Percentiles rank a stretch among this genome's conserved stretches.
phyloP scores from a whole-genome alignment of 495 filamentous ascomycete genomes.

The Staphylotrichum tortipilum region DNA sequence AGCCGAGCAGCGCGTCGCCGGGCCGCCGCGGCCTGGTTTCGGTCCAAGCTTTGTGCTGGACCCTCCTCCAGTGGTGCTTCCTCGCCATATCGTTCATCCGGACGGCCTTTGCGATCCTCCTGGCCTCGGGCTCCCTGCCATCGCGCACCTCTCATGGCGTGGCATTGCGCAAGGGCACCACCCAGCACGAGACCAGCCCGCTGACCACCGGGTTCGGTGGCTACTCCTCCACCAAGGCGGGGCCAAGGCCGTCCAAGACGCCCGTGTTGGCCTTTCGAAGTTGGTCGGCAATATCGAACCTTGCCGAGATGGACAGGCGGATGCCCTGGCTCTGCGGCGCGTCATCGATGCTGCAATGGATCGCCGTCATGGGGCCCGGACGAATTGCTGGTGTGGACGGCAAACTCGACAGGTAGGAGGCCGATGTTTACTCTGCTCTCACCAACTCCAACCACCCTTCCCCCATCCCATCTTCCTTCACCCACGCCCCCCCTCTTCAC shows the following conservation, averaged over 20 bases:
- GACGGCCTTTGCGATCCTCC: conserved; percentile 44
- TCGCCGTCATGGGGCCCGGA: conserved; percentile 61
- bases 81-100: conserved; percentile 56
- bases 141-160: conserved; percentile 26
- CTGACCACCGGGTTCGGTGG: conserved; percentile 1
- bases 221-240: conserved; percentile 6
- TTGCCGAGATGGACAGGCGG: conserved; percentile 60
- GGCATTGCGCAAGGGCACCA: conserved; percentile 7
- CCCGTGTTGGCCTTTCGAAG: conserved; percentile 67
- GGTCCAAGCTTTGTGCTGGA: conserved; percentile 52
- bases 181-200: conserved; percentile 9
- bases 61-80: conserved; percentile 59
- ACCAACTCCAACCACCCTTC: too few relatives aligned
- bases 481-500: conserved; percentile 2
- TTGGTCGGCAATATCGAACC: conserved; percentile 59
- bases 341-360: conserved; percentile 63
- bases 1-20: conserved; percentile 6
- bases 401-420: conserved; percentile 77
- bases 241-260: conserved; percentile 40
- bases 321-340: conserved; percentile 81
- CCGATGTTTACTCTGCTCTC: conserved; percentile 24
- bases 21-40: conserved; percentile 19
- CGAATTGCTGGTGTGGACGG: conserved; percentile 64
- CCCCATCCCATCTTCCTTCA: too few relatives aligned
- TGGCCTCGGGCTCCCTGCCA: conserved; percentile 46